A percentile compares a stretch with the other conserved stretches of the same genome.
These are phyloP conservation scores for Periconia sp. DNA, from an alignment of 2,329 filamentous ascomycete species.

Conservation along the genomic window DNA sequence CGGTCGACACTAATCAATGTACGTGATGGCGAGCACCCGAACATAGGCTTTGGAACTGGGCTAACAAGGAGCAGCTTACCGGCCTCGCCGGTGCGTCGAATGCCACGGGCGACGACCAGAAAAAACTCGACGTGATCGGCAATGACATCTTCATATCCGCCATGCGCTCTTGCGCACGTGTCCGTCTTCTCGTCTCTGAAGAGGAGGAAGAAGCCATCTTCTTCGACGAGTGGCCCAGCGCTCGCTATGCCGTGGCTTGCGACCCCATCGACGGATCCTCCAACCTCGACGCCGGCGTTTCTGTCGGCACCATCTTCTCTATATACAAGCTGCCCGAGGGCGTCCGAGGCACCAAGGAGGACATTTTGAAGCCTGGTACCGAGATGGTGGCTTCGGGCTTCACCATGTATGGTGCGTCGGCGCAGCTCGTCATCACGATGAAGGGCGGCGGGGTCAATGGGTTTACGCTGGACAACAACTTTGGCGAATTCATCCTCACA, in stretches of 20 bases:
- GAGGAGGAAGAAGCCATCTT: conserved; percentile 93
- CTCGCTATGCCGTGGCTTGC: conserved; percentile 92
- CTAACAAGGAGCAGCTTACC: conserved; percentile 64
- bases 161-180: conserved; percentile 91
- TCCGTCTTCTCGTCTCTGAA: conserved; percentile 92
- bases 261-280: conserved; percentile 98
- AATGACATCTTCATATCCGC: conserved; percentile 97
- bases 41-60: background rate
- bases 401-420: conserved; percentile 99
- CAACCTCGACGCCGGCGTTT: conserved; percentile 97
- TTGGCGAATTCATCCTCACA: conserved; percentile 98
- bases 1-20: conserved; percentile 90
- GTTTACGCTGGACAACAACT: conserved; percentile 94
- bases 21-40: conserved; percentile 13
- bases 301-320: conserved; percentile 95
- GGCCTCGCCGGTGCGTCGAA: conserved; percentile 95
- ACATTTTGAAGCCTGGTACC: conserved; percentile 86
- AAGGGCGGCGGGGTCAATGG: conserved; percentile 90
- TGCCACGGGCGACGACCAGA: conserved; percentile 95
- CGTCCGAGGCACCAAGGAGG: conserved; percentile 76
- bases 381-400: conserved; percentile 96
- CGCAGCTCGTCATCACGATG: conserved; percentile 97
- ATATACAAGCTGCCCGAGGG: conserved; percentile 87
- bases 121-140: conserved; percentile 99
- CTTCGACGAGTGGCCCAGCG: conserved; percentile 75